Conservation (phyloP, 2,329 filamentous ascomycete species). For the Nigrospora oryzae region DNA sequence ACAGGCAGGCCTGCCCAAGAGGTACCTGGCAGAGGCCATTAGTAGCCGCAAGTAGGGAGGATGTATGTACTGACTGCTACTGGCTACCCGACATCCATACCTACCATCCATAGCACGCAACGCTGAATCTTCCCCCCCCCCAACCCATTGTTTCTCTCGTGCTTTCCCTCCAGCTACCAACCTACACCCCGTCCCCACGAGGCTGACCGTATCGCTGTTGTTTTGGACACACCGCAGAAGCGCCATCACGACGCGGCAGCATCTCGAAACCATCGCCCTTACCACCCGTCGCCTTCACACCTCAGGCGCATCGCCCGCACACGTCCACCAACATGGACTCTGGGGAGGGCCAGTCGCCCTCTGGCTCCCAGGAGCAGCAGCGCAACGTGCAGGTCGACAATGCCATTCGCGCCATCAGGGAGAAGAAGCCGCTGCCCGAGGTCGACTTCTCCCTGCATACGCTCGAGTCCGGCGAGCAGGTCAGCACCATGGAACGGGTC, state of each 20-base stretch:
- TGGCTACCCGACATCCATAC: no score
- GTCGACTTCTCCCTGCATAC: conserved; percentile 98
- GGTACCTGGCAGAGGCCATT: no score
- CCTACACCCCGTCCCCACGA: no score
- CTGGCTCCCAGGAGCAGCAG: conserved; percentile 31
- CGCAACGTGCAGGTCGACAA: conserved; percentile 68
- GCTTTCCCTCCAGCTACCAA: not conserved
- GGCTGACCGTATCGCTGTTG: no score
- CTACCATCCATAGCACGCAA: not conserved
- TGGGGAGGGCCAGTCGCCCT: conserved; percentile 29
- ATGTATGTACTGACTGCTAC: no score
- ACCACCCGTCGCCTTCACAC: no score
- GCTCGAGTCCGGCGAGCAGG: conserved; percentile 94
- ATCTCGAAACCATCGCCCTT: no score
- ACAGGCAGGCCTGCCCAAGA: no score
- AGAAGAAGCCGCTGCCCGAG: conserved; percentile 93
- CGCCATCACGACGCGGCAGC: no score
- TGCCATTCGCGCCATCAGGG: conserved; percentile 81
- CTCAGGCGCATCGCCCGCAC: not conserved
- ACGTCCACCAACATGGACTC: not conserved
- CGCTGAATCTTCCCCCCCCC: not conserved
- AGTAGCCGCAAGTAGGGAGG: no score
- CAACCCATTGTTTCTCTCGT: not conserved
- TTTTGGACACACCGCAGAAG: no score
- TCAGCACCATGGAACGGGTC: conserved; percentile 90